A percentile compares a stretch with the other conserved stretches of the same genome.
Conservation (phyloP, 305 asterid species). For the Solanum chacoense region DNA sequence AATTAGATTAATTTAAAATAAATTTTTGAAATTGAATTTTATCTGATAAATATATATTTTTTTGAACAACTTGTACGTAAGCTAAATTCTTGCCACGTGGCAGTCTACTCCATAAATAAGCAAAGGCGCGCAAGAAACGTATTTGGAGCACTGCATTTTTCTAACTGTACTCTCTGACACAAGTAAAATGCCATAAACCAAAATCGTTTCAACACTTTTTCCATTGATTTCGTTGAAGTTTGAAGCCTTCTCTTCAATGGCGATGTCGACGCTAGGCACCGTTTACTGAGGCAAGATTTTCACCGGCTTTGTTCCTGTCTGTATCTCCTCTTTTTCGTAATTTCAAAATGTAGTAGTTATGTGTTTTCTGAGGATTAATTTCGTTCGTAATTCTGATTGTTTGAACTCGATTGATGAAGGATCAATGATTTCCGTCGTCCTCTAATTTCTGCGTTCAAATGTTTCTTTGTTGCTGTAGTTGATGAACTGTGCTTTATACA, state of each 20-base stretch:
- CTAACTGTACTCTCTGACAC: neutral
- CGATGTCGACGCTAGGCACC: neutral
- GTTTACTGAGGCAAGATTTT: neutral
- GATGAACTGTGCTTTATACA: neutral
- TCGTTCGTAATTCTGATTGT: neutral
- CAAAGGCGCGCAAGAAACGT: neutral
- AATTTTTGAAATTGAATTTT: too few species aligned
- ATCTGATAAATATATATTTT: neutral
- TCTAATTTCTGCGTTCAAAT: neutral
- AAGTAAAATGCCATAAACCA: neutral
- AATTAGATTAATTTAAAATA: too few species aligned
- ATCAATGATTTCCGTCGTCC: neutral
- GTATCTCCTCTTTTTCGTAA: neutral
- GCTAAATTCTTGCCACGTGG: neutral
- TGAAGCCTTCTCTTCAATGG: neutral
- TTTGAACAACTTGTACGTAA: neutral
- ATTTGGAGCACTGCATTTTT: neutral
- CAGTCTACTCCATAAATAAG: neutral
- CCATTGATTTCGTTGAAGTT: neutral
- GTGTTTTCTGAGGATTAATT: neutral
- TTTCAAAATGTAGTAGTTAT: neutral
- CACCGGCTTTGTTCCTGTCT: neutral
- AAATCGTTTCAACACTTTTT: neutral
- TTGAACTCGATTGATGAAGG: neutral
- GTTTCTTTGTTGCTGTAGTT: neutral